Percentiles rank a stretch among this genome's conserved stretches.
Conservation (phyloP, 2,329 filamentous ascomycete species). For the Penicillium expansum region DNA sequence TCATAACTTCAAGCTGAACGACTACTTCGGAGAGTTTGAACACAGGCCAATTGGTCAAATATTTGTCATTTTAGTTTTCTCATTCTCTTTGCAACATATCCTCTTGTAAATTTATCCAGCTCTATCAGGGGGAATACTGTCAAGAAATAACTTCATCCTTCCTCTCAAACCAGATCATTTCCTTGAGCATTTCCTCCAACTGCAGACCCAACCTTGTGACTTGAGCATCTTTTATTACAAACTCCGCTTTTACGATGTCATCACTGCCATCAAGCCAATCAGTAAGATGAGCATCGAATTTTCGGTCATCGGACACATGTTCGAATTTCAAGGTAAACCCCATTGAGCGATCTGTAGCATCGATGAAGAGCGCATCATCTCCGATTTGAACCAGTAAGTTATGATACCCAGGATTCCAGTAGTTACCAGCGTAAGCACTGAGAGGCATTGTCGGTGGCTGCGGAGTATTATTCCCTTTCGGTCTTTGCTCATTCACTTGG, state of each 20-base stretch:
- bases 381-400: constrained; percentile 24
- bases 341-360: constrained; percentile 34
- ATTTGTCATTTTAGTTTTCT: not conserved
- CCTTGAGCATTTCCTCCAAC: not conserved
- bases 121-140: not conserved
- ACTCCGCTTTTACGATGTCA: not conserved
- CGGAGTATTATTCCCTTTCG: not conserved
- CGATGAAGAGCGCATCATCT: constrained; percentile 30
- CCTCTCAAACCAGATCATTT: not conserved
- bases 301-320: constrained; percentile 14
- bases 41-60: not conserved
- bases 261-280: not conserved
- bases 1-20: not conserved
- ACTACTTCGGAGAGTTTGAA: not conserved
- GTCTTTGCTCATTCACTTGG: not conserved
- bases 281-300: not conserved
- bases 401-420: constrained; percentile 29
- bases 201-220: not conserved
- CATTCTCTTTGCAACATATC: not conserved
- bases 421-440: constrained; percentile 22
- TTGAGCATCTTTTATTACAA: not conserved
- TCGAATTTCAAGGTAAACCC: constrained; percentile 33
- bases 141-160: not conserved
- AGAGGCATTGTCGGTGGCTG: constrained; percentile 18
- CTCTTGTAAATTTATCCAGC: not conserved